Base-by-base conservation (phyloP, 495 filamentous ascomycete genomes). In the Penicillium alfredii region DNA sequence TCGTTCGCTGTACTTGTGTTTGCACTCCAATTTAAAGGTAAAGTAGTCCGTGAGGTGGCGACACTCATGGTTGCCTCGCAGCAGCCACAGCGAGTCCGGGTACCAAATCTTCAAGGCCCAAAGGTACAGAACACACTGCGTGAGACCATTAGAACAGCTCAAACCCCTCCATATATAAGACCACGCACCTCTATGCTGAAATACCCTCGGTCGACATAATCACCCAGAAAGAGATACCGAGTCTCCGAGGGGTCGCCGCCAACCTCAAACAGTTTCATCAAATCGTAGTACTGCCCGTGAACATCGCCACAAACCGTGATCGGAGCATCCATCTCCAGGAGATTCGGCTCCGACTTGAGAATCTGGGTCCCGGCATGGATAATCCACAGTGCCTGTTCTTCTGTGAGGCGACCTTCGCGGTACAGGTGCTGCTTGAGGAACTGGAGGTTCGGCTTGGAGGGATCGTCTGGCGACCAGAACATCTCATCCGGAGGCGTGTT, bases 31-130 rank as follows among this genome's bases (percentile, higher is more conserved):
- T 73, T 97, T 96, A 71, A 98, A 98, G 33, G 92, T 98, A 69
- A 98, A 98, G 71, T 98, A 98, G 58, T 98, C 92, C 16, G 92
- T 98, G 71, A 98, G 73, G 69, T 98, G 92, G 54, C 92, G 81
- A 62, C 92, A 98, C 70, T 98, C 92, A 66, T 98, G 92, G 58
- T 98, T 98, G 48, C 92, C 92, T 40, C 92, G 82, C 47, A 98
- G 77, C 51, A 98, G 69, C 92, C 92, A 98, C 31, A 98, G 82
- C 3, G 87, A 90, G 55, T 94, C 88, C 8, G 92, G 92, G 55
- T 98, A 97, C 82, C 94, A 95, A 60, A 98, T 96, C 76, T 98
- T 98, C 51, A 98, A 69, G 8, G 88, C 83, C 92, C 92, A 98
- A 17, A 98, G 77, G 55, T 96, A 98, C 21, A 98, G 72, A 24